A percentile compares a stretch with the other conserved stretches of the same genome.
Conservation (phyloP, 805 yeast species). For the Torulaspora franciscae region DNA sequence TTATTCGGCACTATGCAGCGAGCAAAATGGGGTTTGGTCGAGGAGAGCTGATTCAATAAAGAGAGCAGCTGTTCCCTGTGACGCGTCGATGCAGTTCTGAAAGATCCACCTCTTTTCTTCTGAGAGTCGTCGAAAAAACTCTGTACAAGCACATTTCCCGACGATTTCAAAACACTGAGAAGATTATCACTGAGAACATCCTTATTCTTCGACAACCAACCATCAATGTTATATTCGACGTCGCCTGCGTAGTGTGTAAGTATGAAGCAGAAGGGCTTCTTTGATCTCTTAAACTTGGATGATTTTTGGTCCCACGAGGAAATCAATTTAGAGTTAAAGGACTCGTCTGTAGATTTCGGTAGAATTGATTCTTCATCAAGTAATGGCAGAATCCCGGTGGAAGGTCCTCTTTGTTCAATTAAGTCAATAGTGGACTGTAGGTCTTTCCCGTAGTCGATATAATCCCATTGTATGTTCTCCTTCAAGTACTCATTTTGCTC, state of each 20-base stretch:
- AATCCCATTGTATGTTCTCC: constrained; percentile 95
- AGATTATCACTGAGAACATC: constrained; percentile 85
- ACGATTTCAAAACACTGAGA: constrained; percentile 52
- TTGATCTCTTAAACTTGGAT: constrained; percentile 64
- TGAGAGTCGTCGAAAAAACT: constrained; percentile 43
- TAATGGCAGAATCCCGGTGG: constrained; percentile 79
- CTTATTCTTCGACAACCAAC: constrained; percentile 91
- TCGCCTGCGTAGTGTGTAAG: constrained; percentile 92
- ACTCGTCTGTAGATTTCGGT: constrained; percentile 79
- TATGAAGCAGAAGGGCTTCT: constrained; percentile 70
- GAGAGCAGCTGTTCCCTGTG: constrained; percentile 79
- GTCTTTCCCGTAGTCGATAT: constrained; percentile 92
- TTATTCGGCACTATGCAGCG: constrained; percentile 92
- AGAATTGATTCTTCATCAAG: constrained; percentile 93
- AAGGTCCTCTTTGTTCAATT: constrained; percentile 62
- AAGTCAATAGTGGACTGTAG: constrained; percentile 90
- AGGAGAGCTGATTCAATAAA: constrained; percentile 64
- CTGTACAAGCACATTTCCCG: constrained; percentile 53
- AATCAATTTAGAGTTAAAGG: constrained; percentile 76
- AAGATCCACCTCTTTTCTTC: constrained; percentile 21
- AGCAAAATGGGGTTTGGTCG: constrained; percentile 94
- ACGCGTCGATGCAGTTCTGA: constrained; percentile 70
- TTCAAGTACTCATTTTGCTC: constrained; percentile 93
- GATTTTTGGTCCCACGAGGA: constrained; percentile 54
- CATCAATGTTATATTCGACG: constrained; percentile 88